Conservation (phyloP, 768 basidiomycete species). For the Collybiopsis confluens region DNA sequence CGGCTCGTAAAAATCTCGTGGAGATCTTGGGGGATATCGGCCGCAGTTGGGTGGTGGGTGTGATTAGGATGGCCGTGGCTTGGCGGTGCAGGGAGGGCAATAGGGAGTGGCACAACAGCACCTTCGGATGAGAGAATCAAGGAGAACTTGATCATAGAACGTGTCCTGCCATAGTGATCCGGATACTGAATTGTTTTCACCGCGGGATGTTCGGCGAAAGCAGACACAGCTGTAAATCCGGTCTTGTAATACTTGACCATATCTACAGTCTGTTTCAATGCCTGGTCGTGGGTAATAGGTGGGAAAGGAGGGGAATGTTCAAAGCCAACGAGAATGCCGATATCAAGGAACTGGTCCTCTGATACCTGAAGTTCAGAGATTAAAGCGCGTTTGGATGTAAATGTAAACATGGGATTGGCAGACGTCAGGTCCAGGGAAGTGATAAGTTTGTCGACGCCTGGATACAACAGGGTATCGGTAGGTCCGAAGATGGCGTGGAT, state of each 20-base stretch:
- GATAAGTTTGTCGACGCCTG: constrained; percentile 84
- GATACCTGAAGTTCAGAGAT: constrained; percentile 52
- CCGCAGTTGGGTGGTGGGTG: constrained; percentile 67
- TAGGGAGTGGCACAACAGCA: constrained; percentile 70
- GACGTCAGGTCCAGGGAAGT: constrained; percentile 78
- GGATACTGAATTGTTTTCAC: constrained; percentile 76
- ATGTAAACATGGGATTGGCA: constrained; percentile 71
- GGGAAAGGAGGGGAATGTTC: constrained; percentile 79
- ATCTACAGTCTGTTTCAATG: constrained; percentile 81
- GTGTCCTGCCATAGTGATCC: constrained; percentile 85
- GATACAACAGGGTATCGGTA: constrained; percentile 86
- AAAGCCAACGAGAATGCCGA: constrained; percentile 88
- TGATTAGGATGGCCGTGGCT: constrained; percentile 48
- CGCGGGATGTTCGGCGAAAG: constrained; percentile 76
- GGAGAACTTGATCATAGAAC: constrained; percentile 89
- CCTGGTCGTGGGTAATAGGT: constrained; percentile 75
- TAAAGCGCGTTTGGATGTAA: constrained; percentile 74
- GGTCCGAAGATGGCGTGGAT: constrained; percentile 93
- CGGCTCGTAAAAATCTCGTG: constrained; percentile 94
- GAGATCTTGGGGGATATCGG: constrained; percentile 86
- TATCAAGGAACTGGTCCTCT: constrained; percentile 93
- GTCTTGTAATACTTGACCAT: constrained; percentile 93
- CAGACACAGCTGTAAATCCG: constrained; percentile 74
- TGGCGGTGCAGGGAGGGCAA: constrained; percentile 53
- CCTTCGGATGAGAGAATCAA: constrained; percentile 89